A percentile compares a stretch with the other conserved stretches of the same genome.
Conservation (phyloP, 2,329 filamentous ascomycete genomes). For the Aspergillus cejpii region DNA sequence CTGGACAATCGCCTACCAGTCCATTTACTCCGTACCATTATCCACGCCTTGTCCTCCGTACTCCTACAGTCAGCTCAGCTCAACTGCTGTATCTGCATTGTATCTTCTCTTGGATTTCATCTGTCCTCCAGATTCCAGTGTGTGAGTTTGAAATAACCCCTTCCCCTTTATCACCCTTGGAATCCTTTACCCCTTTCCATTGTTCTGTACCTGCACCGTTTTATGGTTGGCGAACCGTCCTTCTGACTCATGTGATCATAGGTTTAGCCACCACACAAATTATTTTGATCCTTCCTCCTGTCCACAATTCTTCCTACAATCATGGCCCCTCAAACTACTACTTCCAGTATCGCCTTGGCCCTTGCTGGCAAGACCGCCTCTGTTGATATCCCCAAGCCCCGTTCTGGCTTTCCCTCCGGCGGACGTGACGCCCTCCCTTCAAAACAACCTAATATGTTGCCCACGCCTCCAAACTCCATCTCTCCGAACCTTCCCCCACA, state of each 20-base stretch:
- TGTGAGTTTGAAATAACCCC: not conserved
- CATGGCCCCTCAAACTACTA: conserved; percentile 41
- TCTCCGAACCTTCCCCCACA: conserved; percentile 81
- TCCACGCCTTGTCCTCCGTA: conserved; percentile 17
- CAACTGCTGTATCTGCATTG: conserved; percentile 14
- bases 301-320: conserved; percentile 18
- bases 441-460: conserved; percentile 49
- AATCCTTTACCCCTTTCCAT: conserved; percentile 4
- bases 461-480: conserved; percentile 91
- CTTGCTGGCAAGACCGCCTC: conserved; percentile 47
- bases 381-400: conserved; percentile 45
- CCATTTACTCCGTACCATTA: conserved; percentile 10
- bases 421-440: conserved; percentile 29
- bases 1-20: conserved; percentile 14
- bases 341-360: conserved; percentile 46
- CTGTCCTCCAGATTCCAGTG: not conserved
- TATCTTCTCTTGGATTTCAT: conserved; percentile 1
- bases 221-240: conserved; percentile 11
- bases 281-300: conserved; percentile 4
- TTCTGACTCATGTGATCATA: conserved; percentile 21
- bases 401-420: conserved; percentile 26
- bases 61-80: conserved; percentile 1
- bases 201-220: not conserved
- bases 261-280: conserved; percentile 16
- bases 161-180: too few relatives aligned